Base-by-base conservation (phyloP, 768 basidiomycete genomes). In the Kwoniella dejecticola region DNA sequence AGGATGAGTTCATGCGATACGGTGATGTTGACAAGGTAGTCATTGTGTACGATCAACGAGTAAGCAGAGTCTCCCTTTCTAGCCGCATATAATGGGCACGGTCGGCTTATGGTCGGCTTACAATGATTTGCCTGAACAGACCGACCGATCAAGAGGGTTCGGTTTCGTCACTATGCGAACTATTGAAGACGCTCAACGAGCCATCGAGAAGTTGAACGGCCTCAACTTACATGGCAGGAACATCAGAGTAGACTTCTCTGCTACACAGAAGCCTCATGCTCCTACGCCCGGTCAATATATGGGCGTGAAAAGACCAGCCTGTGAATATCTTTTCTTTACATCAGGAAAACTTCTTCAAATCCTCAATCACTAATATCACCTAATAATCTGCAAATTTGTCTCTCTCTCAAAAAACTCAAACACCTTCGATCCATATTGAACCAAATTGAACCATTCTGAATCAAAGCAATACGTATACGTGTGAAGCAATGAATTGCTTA, bases 271-370 rank as follows among this genome's bases (percentile, higher is more conserved):
- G 46, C 91, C 95, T 24, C 95, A 99, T 80, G 88, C 89, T 13
- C 91, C 96, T 8, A 99, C 95, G 10, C 95, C 95, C 3, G 95
- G 95, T 63, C 91, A 96, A 81, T 99, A 97, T 79, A 95, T 95
- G 90, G 92, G 95, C 12, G 89, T 90, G 68, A 70, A 67, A 61
- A 57, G 72, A 45, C 75, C 75, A 27, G 33, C 71, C 31, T 23
- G 67, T 68, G 47, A 60, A 62, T 64, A 33, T 27, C 5, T 23
- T 31, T 50, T 30, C 52, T 52, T 60, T 36, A 36, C n/a, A n/a
- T n/a, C n/a, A n/a, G n/a, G n/a, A n/a, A n/a, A 36, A 7, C 33
- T 36, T 36, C 33, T 36, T 36, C 33, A 15, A 36, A 7, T 36
- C 7, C 33, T 7, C 33, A 36, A 36, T n/a, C n/a, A n/a, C n/a